Evolutionary conservation across 2,329 filamentous ascomycete genomes (phyloP).

Genomic region (Huntiella moniliformis): DNA sequence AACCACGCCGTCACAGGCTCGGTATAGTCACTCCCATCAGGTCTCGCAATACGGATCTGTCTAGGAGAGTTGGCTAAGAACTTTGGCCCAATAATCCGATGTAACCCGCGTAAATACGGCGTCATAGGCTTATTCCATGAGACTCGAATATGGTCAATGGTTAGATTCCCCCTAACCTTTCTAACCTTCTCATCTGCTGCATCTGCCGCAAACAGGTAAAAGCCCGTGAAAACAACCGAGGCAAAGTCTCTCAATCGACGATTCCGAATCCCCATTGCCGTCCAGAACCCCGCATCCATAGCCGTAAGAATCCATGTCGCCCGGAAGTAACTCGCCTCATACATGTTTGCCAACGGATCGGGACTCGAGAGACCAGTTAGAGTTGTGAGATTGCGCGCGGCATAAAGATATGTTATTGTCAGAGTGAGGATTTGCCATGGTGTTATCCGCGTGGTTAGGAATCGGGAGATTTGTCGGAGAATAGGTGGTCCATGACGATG

Average conservation of each 20-base stretch:
- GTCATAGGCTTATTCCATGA: conserved; percentile 92
- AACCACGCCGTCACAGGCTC: conserved; percentile 76
- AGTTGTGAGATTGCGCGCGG: conserved; percentile 83
- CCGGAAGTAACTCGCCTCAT: conserved; percentile 79
- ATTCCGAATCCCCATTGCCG: conserved; percentile 71
- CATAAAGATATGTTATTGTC: conserved; percentile 80
- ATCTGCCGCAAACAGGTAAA: conserved; percentile 85
- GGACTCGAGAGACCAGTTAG: conserved; percentile 79
- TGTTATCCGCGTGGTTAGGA: conserved; percentile 54
- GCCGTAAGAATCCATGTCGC: conserved; percentile 95
- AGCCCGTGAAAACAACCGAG: conserved; percentile 67
- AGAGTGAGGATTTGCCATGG: conserved; percentile 78
- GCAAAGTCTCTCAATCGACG: conserved; percentile 69
- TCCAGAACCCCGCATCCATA: conserved; percentile 94
- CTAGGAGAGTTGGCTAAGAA: conserved; percentile 68
- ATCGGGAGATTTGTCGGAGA: conserved; percentile 49
- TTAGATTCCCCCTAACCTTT: conserved; percentile 70
- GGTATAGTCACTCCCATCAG: conserved; percentile 59
- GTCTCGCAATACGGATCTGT: conserved; percentile 67
- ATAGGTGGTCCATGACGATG: conserved; percentile 74
- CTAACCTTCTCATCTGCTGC: conserved; percentile 92
- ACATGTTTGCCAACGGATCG: conserved; percentile 85
- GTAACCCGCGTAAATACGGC: conserved; percentile 61
- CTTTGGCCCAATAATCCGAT: conserved; percentile 54
- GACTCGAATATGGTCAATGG: conserved; percentile 75